A percentile compares a stretch with the other conserved stretches of the same genome.
Conservation (phyloP, 2,329 filamentous ascomycete species). For the Fusarium illudens region DNA sequence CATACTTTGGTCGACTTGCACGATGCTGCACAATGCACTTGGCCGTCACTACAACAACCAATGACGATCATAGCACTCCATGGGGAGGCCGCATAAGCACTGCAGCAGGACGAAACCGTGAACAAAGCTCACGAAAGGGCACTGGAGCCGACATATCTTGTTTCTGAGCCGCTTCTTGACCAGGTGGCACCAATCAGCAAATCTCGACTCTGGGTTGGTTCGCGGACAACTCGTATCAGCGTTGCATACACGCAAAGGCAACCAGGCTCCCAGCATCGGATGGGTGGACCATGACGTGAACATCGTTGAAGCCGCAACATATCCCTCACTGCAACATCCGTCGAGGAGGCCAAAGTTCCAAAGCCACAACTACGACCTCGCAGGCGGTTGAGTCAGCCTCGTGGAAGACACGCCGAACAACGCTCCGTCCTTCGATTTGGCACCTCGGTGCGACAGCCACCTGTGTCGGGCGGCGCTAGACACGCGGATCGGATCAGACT, state of each 20-base stretch:
- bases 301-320: background rate
- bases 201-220: background rate
- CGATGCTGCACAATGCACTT: constrained; percentile 8
- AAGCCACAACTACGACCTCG: constrained; percentile 15
- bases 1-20: background rate
- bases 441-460: background rate
- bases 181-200: background rate
- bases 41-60: constrained; percentile 4
- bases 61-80: background rate
- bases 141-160: background rate
- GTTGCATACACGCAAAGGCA: background rate
- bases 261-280: background rate
- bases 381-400: constrained; percentile 18
- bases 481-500: constrained; percentile 20
- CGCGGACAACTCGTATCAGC: constrained; percentile 13
- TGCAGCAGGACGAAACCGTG: constrained; percentile 4
- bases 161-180: background rate
- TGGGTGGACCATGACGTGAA: background rate
- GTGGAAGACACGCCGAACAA: background rate
- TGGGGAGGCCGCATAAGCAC: constrained; percentile 1
- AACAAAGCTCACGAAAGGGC: background rate
- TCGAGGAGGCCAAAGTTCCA: constrained; percentile 2
- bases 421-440: background rate
- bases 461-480: constrained; percentile 8
- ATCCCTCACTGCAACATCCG: background rate